phyloP scores from a whole-genome alignment of 495 filamentous ascomycete genomes.

The Neurospora sp. region DNA sequence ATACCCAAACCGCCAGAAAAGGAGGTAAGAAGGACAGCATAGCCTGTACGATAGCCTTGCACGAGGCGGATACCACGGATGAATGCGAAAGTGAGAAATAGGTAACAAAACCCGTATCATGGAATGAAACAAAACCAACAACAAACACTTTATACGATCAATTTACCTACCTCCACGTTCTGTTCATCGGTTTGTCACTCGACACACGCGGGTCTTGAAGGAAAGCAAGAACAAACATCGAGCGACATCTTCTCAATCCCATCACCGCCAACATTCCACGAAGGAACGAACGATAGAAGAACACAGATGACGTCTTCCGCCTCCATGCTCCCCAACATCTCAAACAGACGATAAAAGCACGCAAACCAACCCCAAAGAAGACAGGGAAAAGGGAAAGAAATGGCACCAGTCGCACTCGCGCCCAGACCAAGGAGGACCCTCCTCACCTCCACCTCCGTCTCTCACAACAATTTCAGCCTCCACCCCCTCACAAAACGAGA shows the following conservation, averaged over 20 bases:
- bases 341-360: not conserved
- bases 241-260: not conserved
- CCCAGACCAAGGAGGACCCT: not conserved
- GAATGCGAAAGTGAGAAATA: not conserved
- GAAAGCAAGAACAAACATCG: not conserved
- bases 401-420: not conserved
- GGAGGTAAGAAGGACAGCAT: not conserved
- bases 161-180: not conserved
- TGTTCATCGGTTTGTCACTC: not conserved
- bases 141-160: not conserved
- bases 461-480: not conserved
- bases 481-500: not conserved
- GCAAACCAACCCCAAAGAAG: not conserved
- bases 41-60: not conserved
- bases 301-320: not conserved
- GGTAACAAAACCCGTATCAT: not conserved
- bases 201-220: not conserved
- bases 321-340: not conserved
- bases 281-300: not conserved
- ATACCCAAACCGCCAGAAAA: not conserved
- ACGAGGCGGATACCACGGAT: not conserved
- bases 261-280: not conserved
- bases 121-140: not conserved
- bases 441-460: not conserved
- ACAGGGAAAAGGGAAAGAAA: not conserved